Base-by-base conservation (phyloP, 1,284 basidiomycete genomes). In the Flammula alnicola region DNA sequence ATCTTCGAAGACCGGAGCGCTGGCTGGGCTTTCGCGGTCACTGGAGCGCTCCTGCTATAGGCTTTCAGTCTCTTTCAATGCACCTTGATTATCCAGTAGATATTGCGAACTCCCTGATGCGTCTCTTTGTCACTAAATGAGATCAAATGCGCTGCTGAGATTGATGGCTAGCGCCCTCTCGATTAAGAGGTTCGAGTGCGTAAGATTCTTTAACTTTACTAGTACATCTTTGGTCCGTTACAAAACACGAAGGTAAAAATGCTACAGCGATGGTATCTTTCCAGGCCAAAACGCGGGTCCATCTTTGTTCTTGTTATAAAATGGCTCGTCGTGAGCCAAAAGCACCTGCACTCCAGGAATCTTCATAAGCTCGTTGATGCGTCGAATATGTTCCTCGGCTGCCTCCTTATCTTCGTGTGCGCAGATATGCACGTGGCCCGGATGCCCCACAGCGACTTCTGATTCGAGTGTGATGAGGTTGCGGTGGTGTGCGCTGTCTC, bases 401-500 rank as follows among this genome's bases (percentile, higher is more conserved):
- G 56, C 49, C 16, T 65, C 71, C 58, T 69, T 68, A 59, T 83
- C 66, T 7, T 51, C 55, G 56, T 84, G 79, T 43, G 70, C 68
- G 49, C 78, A 82, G 4, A 62, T 61, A 29, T 62, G 54, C 16
- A 48, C 22, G 40, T 59, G 49, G 8, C 52, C 56, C 8, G 46
- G 48, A 42, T 65, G 54, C 35, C 58, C 56, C 44, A 63, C 59
- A 12, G 75, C 72, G 32, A 83, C 71, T 2, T 68, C 54, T 14
- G 68, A 68, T 54, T 77, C 70, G 8, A 77, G 78, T 1, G 68
- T 75, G 37, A 84, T 56, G 39, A 83, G 64, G 16, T 75, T 68
- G 70, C 74, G 73, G 61, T 82, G 75, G 59, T 84, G 83, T 6
- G 75, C 79, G 42, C 75, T 76, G 60, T 84, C 82, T 0, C 75